Evolutionary conservation across 148 eudicot genomes (phyloP).

Genomic region (Nepenthes mirabilis): DNA sequence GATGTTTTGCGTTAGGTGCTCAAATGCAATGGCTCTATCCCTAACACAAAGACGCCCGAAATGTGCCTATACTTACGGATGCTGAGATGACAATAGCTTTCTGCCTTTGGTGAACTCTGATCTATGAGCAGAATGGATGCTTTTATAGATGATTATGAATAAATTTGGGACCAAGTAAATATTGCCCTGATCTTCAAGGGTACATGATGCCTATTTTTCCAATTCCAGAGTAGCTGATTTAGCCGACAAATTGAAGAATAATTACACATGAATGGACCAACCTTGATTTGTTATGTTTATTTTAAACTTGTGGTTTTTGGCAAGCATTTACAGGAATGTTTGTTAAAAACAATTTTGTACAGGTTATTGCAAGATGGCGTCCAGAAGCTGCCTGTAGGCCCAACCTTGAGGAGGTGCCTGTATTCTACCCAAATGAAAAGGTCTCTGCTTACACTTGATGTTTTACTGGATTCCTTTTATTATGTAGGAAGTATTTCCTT

Average conservation of each 20-base stretch:
- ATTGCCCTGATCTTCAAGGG: too few species aligned
- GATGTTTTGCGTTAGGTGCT: background rate
- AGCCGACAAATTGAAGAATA: too few species aligned
- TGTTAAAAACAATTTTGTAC: conserved; percentile 8
- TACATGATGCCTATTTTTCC: too few species aligned
- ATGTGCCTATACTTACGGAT: background rate
- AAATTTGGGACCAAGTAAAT: too few species aligned
- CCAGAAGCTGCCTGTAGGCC: conserved; percentile 76
- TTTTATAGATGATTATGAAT: too few species aligned
- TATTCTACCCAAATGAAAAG: conserved; percentile 90
- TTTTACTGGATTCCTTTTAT: background rate
- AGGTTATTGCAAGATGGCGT: conserved; percentile 89
- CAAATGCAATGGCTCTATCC: background rate
- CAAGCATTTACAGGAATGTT: background rate
- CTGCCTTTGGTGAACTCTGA: too few species aligned
- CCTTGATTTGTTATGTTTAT: background rate
- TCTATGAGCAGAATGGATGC: too few species aligned
- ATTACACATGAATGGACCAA: too few species aligned
- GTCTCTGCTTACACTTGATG: conserved; percentile 18
- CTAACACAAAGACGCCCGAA: background rate
- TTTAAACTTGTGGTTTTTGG: background rate
- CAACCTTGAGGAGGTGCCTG: conserved; percentile 78
- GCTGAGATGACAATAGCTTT: background rate
- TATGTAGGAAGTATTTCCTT: background rate
- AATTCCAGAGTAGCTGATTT: too few species aligned